Base-by-base conservation (phyloP, 352 stramenopile genomes). In the Hyaloperonospora brassicae region DNA sequence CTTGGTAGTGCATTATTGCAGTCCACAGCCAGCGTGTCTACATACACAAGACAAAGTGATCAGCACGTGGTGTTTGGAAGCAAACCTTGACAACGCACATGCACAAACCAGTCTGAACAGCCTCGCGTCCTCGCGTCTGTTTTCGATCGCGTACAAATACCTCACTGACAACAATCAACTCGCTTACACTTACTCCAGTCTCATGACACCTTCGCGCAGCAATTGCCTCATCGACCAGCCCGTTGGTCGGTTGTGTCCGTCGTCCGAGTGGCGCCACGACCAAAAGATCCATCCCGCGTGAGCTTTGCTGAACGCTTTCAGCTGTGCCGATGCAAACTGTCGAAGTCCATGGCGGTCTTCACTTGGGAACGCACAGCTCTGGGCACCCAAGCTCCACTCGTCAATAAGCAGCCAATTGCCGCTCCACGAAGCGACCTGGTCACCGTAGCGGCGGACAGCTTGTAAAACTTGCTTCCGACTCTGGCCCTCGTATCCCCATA, bases 261-360 rank as follows among this genome's bases (percentile, higher is more conserved):
- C 80, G 54, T 91, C 83, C 2, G 74, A 76, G 44, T 92, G 81
- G 27, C 75, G 73, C 84, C 84, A 94, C 34, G 68, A 87, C 84
- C 84, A 94, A 67, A 94, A 94, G 24, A 84, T 80, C 81, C 80
- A 94, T n/a, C 83, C 83, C 2, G 75, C 71, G 47, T 89, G 77
- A 14, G 82, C 82, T 5, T 73, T 57, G 25, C 57, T 59, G 39
- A 90, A 87, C 0, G 71, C 72, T 22, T 77, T 50, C 5, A 89
- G 64, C 56, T 89, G 79, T 0, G 76, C 73, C 17, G 69, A 55
- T 0, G 74, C 84, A 23, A 90, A 85, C 21, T 68, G 60, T 48
- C 73, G 57, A 45, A 88, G 52, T 31, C 66, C 50, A 14, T 60
- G 8, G 36, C 64, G 68, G 55, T 90, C 71, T 8, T 79, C 65